A percentile compares a stretch with the other conserved stretches of the same genome.
Evolutionary conservation across 805 yeast genomes (phyloP).

Genomic region (Cyberlindnera euphorbiiphila): DNA sequence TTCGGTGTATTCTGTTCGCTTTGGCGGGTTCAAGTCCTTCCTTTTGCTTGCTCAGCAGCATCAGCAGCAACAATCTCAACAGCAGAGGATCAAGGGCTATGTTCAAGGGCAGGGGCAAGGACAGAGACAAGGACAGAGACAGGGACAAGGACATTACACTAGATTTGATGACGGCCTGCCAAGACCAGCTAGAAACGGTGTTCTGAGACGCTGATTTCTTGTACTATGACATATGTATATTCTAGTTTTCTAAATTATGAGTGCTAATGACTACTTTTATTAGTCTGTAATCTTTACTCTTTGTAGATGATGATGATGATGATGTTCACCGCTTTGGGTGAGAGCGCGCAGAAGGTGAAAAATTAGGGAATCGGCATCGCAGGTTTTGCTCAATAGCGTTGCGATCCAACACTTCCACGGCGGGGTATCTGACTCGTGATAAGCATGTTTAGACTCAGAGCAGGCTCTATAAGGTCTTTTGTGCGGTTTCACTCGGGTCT

Average conservation of each 20-base stretch:
- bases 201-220: slow-evolving; percentile 22
- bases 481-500: slow-evolving; percentile 4
- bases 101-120: slow-evolving; percentile 13
- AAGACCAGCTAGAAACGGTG: slow-evolving; percentile 25
- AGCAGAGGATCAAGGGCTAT: slow-evolving; percentile 14
- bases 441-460: not conserved
- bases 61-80: slow-evolving; percentile 16
- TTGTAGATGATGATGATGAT: no score
- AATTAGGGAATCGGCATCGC: not conserved
- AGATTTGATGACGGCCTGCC: slow-evolving; percentile 13
- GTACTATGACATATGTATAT: no score
- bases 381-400: no score
- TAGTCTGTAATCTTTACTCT: no score
- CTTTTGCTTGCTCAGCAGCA: slow-evolving; percentile 24
- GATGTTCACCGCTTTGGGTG: not conserved
- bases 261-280: no score
- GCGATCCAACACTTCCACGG: no score
- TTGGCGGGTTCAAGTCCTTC: slow-evolving; percentile 49
- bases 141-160: slow-evolving; percentile 7
- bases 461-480: not conserved
- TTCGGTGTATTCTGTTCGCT: slow-evolving; percentile 42
- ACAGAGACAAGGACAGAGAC: not conserved
- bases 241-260: no score
- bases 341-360: not conserved
- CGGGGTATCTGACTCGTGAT: no score